Evolutionary conservation across 83 land plant species (phyloP).

Genomic region (Picea abies): DNA sequence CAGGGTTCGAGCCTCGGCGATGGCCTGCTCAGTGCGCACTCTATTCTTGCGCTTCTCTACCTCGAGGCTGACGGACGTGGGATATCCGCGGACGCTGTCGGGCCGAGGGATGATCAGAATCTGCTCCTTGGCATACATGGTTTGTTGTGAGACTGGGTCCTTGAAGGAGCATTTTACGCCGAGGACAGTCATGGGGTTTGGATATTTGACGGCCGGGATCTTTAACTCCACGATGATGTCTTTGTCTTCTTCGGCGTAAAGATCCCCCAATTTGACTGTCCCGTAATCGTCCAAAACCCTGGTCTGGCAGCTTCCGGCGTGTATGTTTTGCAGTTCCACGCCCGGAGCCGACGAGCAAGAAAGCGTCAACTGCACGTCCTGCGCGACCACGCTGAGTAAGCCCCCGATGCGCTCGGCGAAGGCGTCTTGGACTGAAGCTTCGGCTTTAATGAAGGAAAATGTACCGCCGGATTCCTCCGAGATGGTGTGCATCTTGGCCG

Average conservation of each 20-base stretch:
- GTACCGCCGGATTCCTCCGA: constrained; percentile 40
- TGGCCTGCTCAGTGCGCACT: constrained; percentile 64
- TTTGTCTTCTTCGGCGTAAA: constrained; percentile 86
- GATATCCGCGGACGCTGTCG: neutral
- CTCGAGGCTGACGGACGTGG: constrained; percentile 27
- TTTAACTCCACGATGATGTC: constrained; percentile 72
- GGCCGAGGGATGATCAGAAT: constrained; percentile 44
- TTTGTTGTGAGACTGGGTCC: constrained; percentile 57
- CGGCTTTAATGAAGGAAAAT: constrained; percentile 34
- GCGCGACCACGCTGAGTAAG: constrained; percentile 76
- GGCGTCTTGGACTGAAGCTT: constrained; percentile 40
- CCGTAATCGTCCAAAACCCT: constrained; percentile 22
- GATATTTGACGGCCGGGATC: constrained; percentile 39
- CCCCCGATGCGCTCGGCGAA: constrained; percentile 75
- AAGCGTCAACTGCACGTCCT: constrained; percentile 64
- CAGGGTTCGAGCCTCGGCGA: constrained; percentile 64
- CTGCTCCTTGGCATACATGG: constrained; percentile 31
- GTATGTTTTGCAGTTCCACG: constrained; percentile 47
- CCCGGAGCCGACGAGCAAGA: constrained; percentile 31
- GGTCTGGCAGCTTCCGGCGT: constrained; percentile 49
- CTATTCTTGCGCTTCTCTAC: constrained; percentile 52
- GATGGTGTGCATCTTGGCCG: constrained; percentile 41
- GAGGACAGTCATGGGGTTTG: constrained; percentile 30
- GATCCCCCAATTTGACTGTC: constrained; percentile 62
- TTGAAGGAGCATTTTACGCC: constrained; percentile 40